These are phyloP conservation scores for Cruciata laevipes DNA, from an alignment of 257 asterid species.

Conservation along the genomic window DNA sequence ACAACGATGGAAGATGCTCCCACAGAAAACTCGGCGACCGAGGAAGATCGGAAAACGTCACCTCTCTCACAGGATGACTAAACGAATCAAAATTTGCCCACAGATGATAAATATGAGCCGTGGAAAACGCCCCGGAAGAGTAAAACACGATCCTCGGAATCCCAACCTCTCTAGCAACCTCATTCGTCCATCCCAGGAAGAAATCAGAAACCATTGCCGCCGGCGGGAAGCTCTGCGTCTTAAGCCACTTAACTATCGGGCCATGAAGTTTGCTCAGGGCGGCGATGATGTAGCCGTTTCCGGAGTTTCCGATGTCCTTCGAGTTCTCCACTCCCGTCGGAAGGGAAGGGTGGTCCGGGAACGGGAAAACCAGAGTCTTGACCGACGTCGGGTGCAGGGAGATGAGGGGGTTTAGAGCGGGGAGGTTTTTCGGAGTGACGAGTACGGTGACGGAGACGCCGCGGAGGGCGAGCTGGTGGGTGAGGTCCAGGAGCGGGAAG, in stretches of 20 bases:
- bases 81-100: conserved; percentile 31
- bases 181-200: conserved; percentile 70
- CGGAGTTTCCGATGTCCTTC: conserved; percentile 57
- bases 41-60: conserved; percentile 41
- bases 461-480: conserved; percentile 51
- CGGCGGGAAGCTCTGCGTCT: conserved; percentile 46
- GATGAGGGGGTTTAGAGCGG: conserved; percentile 41
- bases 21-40: conserved; percentile 31
- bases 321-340: conserved; percentile 63
- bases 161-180: conserved; percentile 35
- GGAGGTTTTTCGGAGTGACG: conserved; percentile 57
- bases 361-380: conserved; percentile 50
- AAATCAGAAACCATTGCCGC: conserved; percentile 55
- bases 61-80: not conserved
- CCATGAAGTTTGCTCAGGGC: conserved; percentile 43
- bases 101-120: conserved; percentile 15
- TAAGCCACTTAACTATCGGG: conserved; percentile 47
- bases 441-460: conserved; percentile 47
- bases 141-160: conserved; percentile 51
- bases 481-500: conserved; percentile 51
- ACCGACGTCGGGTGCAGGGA: conserved; percentile 37
- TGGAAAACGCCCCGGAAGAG: conserved; percentile 25
- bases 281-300: conserved; percentile 36
- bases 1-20: conserved; percentile 46
- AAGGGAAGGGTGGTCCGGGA: conserved; percentile 50